A percentile compares a stretch with the other conserved stretches of the same genome.
Conservation (phyloP, 2,329 filamentous ascomycete species). For the Sclerotinia glacialis region DNA sequence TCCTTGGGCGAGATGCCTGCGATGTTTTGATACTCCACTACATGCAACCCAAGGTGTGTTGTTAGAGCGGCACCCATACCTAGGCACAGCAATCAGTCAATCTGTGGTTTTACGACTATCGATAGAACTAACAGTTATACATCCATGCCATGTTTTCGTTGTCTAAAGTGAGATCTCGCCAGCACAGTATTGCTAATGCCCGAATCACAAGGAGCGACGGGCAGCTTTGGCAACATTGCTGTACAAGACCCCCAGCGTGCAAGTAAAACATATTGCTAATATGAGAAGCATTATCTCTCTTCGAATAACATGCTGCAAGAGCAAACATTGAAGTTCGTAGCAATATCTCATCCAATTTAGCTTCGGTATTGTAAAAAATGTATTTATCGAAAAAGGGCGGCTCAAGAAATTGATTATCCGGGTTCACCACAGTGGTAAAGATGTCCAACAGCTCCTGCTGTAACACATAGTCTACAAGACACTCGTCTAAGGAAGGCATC, state of each 20-base stretch:
- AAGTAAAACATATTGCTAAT: slow-evolving; percentile 4
- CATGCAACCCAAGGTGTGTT: slow-evolving; percentile 8
- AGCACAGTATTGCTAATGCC: slow-evolving; percentile 2
- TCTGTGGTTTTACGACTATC: background rate
- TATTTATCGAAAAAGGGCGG: background rate
- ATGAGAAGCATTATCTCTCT: background rate
- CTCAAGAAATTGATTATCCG: slow-evolving; percentile 2
- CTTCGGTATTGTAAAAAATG: background rate
- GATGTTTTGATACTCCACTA: background rate
- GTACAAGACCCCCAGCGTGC: background rate
- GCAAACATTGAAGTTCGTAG: slow-evolving; percentile 4
- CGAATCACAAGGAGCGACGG: background rate
- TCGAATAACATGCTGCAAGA: slow-evolving; percentile 1
- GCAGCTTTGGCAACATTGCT: background rate
- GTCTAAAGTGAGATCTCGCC: slow-evolving; percentile 1
- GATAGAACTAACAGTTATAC: slow-evolving; percentile 1
- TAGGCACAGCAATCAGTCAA: background rate
- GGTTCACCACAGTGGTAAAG: background rate
- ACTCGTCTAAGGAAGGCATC: background rate
- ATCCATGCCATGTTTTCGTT: slow-evolving; percentile 2
- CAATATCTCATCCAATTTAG: slow-evolving; percentile 1
- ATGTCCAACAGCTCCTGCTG: background rate
- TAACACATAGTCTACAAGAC: background rate
- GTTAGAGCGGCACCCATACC: background rate
- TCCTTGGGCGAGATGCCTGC: background rate